A percentile compares a stretch with the other conserved stretches of the same genome.
Evolutionary conservation across 169 alveolate genomes (phyloP).

Genomic region (Plasmodium cynomolgi): DNA sequence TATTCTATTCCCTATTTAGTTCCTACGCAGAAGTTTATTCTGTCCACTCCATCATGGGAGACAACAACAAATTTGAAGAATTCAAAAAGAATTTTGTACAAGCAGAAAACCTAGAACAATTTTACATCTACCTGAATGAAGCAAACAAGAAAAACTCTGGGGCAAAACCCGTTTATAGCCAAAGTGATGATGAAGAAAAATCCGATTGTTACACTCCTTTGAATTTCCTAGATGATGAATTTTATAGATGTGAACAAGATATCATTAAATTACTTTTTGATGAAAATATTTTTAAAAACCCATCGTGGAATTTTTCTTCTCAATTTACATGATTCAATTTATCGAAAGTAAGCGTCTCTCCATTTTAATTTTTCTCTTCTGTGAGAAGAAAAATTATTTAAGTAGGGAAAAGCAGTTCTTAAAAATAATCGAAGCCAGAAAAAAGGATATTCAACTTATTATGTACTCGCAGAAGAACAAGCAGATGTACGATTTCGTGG

Average conservation of each 20-base stretch:
- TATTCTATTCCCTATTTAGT: constrained; percentile 67
- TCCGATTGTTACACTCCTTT: constrained; percentile 1
- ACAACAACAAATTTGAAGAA: background rate
- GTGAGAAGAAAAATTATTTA: constrained; percentile 55
- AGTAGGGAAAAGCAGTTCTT: constrained; percentile 44
- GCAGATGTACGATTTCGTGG: constrained; percentile 25
- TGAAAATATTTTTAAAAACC: constrained; percentile 61
- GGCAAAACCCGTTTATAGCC: background rate
- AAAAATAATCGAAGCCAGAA: constrained; percentile 41
- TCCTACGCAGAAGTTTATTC: constrained; percentile 59
- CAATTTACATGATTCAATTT: constrained; percentile 75
- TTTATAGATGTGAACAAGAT: constrained; percentile 59
- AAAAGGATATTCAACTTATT: constrained; percentile 25
- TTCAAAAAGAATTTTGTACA: constrained; percentile 18
- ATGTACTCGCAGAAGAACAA: background rate
- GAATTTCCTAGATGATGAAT: constrained; percentile 53
- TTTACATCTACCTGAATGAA: constrained; percentile 1
- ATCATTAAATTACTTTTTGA: constrained; percentile 52
- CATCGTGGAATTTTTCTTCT: constrained; percentile 54
- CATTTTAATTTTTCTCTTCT: constrained; percentile 49
- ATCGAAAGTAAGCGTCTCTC: constrained; percentile 68
- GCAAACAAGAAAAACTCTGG: background rate
- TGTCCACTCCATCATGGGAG: background rate
- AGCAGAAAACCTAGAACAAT: constrained; percentile 24
- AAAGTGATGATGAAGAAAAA: constrained; percentile 2